These are phyloP conservation scores for Sporothrix dimorphospora DNA, from an alignment of 2,329 filamentous ascomycete genomes.

Conservation along the genomic window DNA sequence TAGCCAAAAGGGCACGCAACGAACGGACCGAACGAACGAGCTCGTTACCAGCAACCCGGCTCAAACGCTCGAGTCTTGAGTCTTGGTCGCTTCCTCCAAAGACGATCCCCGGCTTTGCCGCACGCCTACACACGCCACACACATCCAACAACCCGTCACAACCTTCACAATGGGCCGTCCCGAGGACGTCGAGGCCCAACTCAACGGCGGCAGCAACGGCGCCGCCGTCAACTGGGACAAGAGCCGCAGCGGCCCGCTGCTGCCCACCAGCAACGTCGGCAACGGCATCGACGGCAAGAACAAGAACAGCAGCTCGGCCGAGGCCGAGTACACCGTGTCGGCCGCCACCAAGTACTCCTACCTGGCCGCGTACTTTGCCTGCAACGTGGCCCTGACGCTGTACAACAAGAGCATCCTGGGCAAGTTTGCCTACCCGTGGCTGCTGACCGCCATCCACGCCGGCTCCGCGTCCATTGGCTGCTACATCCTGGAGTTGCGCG, in stretches of 20 bases:
- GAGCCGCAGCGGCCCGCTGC: background rate
- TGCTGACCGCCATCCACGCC: constrained; percentile 62
- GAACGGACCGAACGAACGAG: background rate
- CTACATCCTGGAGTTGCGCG: constrained; percentile 53
- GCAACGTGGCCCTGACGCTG: constrained; percentile 35
- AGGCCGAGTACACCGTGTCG: constrained; percentile 37
- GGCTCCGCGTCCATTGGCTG: constrained; percentile 62
- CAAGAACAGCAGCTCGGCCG: background rate
- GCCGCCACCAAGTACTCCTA: constrained; percentile 35
- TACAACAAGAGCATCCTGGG: constrained; percentile 36
- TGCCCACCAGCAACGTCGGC: background rate
- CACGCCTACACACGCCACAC: background rate
- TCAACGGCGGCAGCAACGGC: constrained; percentile 10
- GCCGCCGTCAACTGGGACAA: constrained; percentile 23
- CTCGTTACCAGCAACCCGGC: background rate
- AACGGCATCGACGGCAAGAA: background rate
- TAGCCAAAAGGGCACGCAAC: background rate
- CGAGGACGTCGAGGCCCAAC: constrained; percentile 36
- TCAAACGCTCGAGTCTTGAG: background rate
- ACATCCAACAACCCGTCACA: background rate
- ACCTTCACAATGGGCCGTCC: constrained; percentile 18
- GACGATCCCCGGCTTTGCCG: background rate
- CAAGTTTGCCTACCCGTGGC: constrained; percentile 61
- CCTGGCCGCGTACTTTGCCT: constrained; percentile 37
- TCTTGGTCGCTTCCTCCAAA: background rate